Evolutionary conservation across 495 filamentous ascomycete species (phyloP), one percentile per base, ranked within the genome.

Genomic region (Lasiosphaeria hispida): DNA sequence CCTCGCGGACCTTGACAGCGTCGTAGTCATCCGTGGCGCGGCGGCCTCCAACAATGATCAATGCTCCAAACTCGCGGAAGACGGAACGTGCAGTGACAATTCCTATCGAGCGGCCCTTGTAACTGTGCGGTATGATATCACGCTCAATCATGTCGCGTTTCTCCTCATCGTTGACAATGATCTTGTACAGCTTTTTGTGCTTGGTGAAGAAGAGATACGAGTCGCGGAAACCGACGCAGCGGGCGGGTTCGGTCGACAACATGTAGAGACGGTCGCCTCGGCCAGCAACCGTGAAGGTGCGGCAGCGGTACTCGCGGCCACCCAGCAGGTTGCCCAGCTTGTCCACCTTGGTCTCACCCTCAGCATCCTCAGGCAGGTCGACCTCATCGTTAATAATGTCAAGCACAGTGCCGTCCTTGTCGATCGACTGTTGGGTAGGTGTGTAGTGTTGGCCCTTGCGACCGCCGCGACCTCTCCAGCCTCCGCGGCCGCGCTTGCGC

Each of bases 171-270:
- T 91, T 90, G 62, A 96, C 87, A 62, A 96, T 94, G 65, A 97
- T 94, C 76, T 97, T 97, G 79, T 91, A 92, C 15, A 97, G 86
- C 65, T 91, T 84, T 68, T 87, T 89, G 76, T 97, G 92, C 69
- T 96, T 96, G 63, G 92, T 93, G 79, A 98, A 98, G 80, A 98
- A 98, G 13, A 98, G 81, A 69, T 98, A 98, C 55, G 89, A 94
- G 74, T 98, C 94, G 53, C 94, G 79, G 80, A 98, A 98, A 7
- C 94, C 94, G 48, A 96, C 93, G 65, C 94, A 98, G 55, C 94
- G 85, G 17, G 94, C 94, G 4, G 94, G 94, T 64, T 98, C 94
- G 2, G 94, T 98, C 1, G 92, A 96, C 65, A 98, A 77, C 94
- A 98, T 98, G 83, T 98, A 98, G 13, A 95, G 82, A 18, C 91